phyloP scores from a whole-genome alignment of 108 stramenopile species.

The Nitzschia inconspicua region DNA sequence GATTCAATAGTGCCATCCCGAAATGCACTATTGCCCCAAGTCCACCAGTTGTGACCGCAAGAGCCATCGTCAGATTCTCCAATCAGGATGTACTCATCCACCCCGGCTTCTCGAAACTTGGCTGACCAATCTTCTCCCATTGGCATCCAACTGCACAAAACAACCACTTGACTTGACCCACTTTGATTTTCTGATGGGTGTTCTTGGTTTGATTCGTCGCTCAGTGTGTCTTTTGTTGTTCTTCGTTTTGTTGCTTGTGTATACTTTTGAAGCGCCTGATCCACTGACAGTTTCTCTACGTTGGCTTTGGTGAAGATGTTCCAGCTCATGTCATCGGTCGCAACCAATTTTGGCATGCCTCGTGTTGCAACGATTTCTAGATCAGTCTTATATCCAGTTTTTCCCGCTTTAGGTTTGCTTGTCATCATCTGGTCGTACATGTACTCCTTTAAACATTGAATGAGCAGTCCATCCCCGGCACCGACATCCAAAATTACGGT shows the following conservation, averaged over 20 bases:
- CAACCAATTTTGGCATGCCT: constrained; percentile 40
- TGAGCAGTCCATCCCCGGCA: constrained; percentile 78
- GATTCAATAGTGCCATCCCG: neutral
- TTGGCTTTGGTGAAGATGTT: constrained; percentile 41
- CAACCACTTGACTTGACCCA: constrained; percentile 39
- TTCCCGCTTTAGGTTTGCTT: constrained; percentile 12
- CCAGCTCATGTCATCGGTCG: constrained; percentile 83
- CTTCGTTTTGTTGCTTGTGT: neutral
- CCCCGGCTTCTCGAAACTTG: constrained; percentile 46
- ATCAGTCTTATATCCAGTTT: constrained; percentile 2
- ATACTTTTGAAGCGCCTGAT: constrained; percentile 61
- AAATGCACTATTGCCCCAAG: constrained; percentile 73
- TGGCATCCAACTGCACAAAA: constrained; percentile 87
- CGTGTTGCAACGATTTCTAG: neutral
- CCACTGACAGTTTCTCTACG: constrained; percentile 54
- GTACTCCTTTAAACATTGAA: constrained; percentile 56
- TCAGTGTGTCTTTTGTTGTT: neutral
- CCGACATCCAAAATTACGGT: constrained; percentile 72
- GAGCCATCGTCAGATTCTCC: constrained; percentile 81
- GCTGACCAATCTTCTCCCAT: constrained; percentile 74
- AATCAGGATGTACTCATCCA: constrained; percentile 81
- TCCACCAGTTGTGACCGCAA: constrained; percentile 77
- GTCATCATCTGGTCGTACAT: constrained; percentile 29
- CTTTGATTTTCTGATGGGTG: neutral
- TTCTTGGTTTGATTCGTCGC: neutral